phyloP scores from a whole-genome alignment of 1,284 basidiomycete genomes.

The Tetrapyrgos nigripes region DNA sequence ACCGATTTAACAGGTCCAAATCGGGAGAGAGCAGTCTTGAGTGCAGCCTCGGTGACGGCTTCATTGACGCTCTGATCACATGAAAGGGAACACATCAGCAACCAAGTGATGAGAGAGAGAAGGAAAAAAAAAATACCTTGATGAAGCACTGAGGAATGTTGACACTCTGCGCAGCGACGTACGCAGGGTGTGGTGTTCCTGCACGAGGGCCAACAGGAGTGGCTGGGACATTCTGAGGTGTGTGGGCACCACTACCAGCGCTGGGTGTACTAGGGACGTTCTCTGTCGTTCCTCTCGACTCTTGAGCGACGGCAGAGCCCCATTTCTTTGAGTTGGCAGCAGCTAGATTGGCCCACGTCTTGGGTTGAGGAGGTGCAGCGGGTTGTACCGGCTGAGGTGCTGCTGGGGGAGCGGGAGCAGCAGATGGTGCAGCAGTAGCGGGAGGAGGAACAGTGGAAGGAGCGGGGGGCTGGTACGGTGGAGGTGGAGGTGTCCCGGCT shows the following conservation, averaged over 20 bases:
- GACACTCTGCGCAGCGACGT: conserved; percentile 64
- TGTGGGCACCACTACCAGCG: conserved; percentile 54
- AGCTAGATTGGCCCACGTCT: conserved; percentile 92
- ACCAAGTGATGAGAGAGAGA: conserved; percentile 4
- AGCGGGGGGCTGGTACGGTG: conserved; percentile 23
- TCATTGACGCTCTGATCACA: conserved; percentile 83
- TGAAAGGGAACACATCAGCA: conserved; percentile 1
- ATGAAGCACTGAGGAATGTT: conserved; percentile 84
- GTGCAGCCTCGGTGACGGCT: conserved; percentile 64
- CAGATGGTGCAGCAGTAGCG: conserved; percentile 31
- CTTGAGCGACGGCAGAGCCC: conserved; percentile 78
- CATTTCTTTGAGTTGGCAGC: conserved; percentile 81
- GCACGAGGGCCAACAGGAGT: conserved; percentile 30
- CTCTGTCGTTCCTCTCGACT: conserved; percentile 75
- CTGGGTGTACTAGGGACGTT: conserved; percentile 51
- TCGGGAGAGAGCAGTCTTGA: conserved; percentile 68
- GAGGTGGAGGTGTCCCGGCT: conserved; percentile 40
- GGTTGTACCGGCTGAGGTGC: conserved; percentile 42
- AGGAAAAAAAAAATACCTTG: conserved; percentile 62
- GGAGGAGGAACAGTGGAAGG: conserved; percentile 50
- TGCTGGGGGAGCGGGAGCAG: conserved; percentile 41
- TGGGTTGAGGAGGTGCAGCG: conserved; percentile 63
- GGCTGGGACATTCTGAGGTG: conserved; percentile 39
- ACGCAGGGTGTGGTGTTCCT: conserved; percentile 48
- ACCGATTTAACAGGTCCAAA: conserved; percentile 91